These are phyloP conservation scores for Mucor irregularis DNA, from an alignment of 371 early-diverging fungal genomes.

Conservation along the genomic window DNA sequence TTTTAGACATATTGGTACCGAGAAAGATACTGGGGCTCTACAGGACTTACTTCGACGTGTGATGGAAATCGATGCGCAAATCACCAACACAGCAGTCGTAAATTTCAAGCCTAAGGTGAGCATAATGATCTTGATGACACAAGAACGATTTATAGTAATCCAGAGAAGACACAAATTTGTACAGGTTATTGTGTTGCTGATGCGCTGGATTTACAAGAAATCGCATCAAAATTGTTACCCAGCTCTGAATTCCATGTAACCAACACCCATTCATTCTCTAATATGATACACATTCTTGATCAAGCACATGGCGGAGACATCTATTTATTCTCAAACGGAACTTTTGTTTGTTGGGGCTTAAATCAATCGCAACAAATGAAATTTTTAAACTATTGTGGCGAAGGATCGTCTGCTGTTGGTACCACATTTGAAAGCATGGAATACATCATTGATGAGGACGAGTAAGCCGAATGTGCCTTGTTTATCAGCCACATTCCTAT, in stretches of 20 bases:
- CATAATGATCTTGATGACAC: not conserved
- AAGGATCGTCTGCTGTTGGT: not conserved
- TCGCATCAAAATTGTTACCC: not conserved
- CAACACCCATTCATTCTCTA: not conserved
- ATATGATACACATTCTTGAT: conserved; percentile 21
- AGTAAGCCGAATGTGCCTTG: conserved; percentile 17
- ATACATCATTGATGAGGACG: conserved; percentile 36
- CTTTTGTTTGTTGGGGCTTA: conserved; percentile 28
- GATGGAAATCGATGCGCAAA: conserved; percentile 35
- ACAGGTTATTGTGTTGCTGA: conserved; percentile 30
- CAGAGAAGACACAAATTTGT: conserved; percentile 30
- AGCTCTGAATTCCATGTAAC: not conserved
- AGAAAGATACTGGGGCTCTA: conserved; percentile 33
- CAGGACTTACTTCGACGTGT: conserved; percentile 33
- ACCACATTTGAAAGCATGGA: conserved; percentile 8
- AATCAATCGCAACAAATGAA: conserved; percentile 2
- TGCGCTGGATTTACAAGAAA: conserved; percentile 3
- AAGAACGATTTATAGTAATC: conserved; percentile 3
- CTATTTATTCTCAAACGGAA: conserved; percentile 29
- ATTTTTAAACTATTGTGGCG: conserved; percentile 6
- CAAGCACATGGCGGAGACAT: conserved; percentile 28
- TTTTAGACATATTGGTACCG: conserved; percentile 24
- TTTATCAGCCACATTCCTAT: not conserved
- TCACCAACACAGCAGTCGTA: conserved; percentile 13
- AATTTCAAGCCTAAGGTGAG: conserved; percentile 29